Conservation (phyloP, 164 flowering plant species). For the Protea cynaroides region DNA sequence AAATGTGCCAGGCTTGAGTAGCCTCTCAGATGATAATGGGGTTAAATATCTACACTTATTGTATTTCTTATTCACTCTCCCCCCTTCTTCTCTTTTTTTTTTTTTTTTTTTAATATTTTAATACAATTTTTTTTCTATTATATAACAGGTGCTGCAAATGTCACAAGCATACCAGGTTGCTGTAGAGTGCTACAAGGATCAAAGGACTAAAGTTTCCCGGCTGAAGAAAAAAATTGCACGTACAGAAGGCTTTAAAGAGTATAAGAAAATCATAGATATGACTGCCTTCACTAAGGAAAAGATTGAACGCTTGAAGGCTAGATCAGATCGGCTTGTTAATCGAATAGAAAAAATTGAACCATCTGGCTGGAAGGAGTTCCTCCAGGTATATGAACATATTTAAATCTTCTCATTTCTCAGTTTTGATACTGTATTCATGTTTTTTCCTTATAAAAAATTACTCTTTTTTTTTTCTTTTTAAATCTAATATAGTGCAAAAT, state of each 20-base stretch:
- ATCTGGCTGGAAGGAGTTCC: constrained; percentile 97
- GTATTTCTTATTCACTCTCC: not conserved
- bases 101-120: too few species aligned
- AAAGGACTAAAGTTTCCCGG: constrained; percentile 71
- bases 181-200: constrained; percentile 58
- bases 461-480: not conserved
- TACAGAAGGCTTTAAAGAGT: constrained; percentile 76
- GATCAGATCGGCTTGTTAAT: constrained; percentile 57
- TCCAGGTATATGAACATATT: constrained; percentile 46
- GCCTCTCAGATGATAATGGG: constrained; percentile 80
- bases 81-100: not conserved
- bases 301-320: constrained; percentile 64
- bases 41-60: constrained; percentile 14
- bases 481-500: not conserved
- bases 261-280: constrained; percentile 62
- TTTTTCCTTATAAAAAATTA: not conserved
- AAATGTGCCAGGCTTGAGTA: constrained; percentile 85
- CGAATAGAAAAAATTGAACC: constrained; percentile 93
- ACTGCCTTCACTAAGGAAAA: constrained; percentile 64
- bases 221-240: constrained; percentile 80
- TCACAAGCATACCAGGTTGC: constrained; percentile 58
- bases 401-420: not conserved
- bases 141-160: constrained; percentile 42
- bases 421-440: not conserved
- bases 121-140: constrained; percentile 1